Evolutionary conservation across 2,329 filamentous ascomycete species (phyloP).

Genomic region (Ophiostoma pallidulum): DNA sequence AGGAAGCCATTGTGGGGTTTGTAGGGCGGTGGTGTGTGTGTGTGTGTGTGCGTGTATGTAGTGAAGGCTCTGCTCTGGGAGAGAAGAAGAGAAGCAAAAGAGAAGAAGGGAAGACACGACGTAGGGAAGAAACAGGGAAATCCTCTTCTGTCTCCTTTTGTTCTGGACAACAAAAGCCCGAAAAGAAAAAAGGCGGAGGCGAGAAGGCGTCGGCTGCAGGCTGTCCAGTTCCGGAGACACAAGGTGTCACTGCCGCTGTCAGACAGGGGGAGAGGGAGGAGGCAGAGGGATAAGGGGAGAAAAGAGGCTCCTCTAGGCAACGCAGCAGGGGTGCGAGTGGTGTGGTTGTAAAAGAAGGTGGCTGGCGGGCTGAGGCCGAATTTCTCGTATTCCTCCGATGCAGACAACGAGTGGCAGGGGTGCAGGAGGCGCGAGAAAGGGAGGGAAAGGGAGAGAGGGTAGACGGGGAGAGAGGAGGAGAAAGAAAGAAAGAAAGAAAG

Average conservation of each 20-base stretch:
- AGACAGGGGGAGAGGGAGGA: no score
- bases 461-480: conserved; percentile 18
- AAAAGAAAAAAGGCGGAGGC: not conserved
- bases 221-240: conserved; percentile 3
- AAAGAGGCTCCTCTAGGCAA: not conserved
- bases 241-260: conserved; percentile 1
- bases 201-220: not conserved
- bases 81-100: not conserved
- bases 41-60: not conserved
- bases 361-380: not conserved
- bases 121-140: not conserved
- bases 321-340: not conserved
- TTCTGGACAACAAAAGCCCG: no score
- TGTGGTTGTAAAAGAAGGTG: conserved; percentile 5
- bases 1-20: conserved; percentile 6
- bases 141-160: no score
- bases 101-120: not conserved
- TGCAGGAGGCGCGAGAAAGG: not conserved
- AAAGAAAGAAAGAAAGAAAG: conserved; percentile 21
- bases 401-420: not conserved
- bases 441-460: not conserved
- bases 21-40: not conserved
- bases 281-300: no score
- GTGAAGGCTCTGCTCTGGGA: not conserved
- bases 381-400: conserved; percentile 9